Conservation (phyloP, 2,329 filamentous ascomycete genomes). For the Microascus cirrosus region DNA sequence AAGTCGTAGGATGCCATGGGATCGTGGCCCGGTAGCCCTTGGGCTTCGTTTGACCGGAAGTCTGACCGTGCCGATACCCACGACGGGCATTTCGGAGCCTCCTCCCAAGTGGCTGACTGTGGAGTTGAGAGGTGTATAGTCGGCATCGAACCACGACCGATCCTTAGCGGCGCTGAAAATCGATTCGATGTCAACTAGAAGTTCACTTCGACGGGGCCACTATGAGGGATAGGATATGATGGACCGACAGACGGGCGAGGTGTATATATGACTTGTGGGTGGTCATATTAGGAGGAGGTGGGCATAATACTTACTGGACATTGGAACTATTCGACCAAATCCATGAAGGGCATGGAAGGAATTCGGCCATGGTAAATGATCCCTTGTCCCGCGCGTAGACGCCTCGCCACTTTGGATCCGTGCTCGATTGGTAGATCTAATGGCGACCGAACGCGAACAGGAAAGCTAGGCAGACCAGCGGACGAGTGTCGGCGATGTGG, state of each 20-base stretch:
- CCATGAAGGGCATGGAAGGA: conserved; percentile 5
- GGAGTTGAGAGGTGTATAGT: conserved; percentile 6
- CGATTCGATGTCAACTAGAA: background rate
- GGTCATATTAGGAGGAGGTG: background rate
- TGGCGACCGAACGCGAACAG: background rate
- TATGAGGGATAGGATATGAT: background rate
- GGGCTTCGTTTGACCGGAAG: conserved; percentile 5
- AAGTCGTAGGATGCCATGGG: conserved; percentile 4
- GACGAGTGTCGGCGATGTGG: background rate
- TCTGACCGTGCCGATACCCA: conserved; percentile 6
- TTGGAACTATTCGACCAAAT: conserved; percentile 6
- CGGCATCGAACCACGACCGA: conserved; percentile 7
- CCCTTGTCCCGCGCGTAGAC: background rate
- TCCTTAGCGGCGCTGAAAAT: conserved; percentile 5
- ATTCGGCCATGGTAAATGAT: background rate
- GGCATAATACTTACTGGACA: conserved; percentile 5
- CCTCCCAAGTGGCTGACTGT: background rate
- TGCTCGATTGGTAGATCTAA: background rate
- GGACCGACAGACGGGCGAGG: background rate
- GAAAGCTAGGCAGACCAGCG: background rate
- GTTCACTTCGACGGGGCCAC: too few relatives aligned
- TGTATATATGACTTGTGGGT: background rate
- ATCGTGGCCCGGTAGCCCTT: background rate
- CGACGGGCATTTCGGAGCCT: background rate
- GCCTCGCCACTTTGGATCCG: background rate